phyloP scores from a whole-genome alignment of 495 filamentous ascomycete species.

The Talaromyces borbonicus region DNA sequence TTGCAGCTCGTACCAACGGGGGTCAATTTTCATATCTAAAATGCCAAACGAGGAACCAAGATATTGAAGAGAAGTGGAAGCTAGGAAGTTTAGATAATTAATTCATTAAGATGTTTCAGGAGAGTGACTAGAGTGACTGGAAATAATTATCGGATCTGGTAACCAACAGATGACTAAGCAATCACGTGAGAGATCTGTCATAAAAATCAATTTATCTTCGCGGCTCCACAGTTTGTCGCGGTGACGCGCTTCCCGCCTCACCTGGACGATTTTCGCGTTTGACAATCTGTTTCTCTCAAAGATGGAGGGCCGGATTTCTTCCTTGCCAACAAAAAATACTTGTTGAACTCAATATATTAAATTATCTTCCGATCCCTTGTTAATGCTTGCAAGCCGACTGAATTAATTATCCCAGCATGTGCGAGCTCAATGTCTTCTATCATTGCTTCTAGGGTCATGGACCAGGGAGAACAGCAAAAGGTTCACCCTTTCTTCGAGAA shows the following conservation, averaged over 20 bases:
- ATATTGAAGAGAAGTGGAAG: no score
- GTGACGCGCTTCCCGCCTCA: slow-evolving; percentile 4
- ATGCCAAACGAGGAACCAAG: no score
- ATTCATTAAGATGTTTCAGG: no score
- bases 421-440: slow-evolving; percentile 3
- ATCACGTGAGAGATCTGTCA: no score
- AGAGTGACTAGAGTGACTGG: no score
- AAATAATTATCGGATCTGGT: no score
- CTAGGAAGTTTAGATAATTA: no score
- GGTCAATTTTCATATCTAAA: no score
- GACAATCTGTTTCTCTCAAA: not conserved
- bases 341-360: not conserved
- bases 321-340: not conserved
- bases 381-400: not conserved
- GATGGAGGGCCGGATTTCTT: no score
- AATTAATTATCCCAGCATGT: slow-evolving; percentile 1
- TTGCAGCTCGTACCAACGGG: no score
- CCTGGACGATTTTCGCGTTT: slow-evolving; percentile 2
- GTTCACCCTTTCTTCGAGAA: slow-evolving; percentile 36
- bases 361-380: not conserved
- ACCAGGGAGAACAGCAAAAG: slow-evolving; percentile 27
- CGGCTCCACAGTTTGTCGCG: not conserved
- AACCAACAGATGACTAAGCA: no score
- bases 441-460: slow-evolving; percentile 23
- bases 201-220: no score